Percentiles rank a stretch among this genome's conserved stretches.
These are phyloP conservation scores for Mortierella hygrophila DNA, from an alignment of 192 early-diverging fungal species.

Conservation along the genomic window DNA sequence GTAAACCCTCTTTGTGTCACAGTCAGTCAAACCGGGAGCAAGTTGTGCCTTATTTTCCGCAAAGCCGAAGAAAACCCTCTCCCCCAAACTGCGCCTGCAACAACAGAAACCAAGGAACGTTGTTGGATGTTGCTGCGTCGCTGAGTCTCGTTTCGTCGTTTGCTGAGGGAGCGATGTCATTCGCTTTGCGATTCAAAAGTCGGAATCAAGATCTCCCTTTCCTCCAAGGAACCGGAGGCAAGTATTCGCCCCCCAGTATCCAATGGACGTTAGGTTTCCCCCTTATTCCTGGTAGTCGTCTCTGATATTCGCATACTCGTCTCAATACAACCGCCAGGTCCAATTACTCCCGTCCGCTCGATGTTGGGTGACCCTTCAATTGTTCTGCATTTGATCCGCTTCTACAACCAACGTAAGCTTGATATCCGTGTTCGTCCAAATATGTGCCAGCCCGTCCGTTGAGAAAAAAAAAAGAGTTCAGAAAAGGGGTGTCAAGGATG, in stretches of 20 bases:
- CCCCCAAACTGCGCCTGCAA: neutral
- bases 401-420: neutral
- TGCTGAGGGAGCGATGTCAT: neutral
- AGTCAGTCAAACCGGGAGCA: neutral
- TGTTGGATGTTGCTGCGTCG: neutral
- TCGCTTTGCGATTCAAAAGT: neutral
- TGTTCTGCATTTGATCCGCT: neutral
- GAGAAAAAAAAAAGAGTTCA: neutral
- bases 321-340: too few relatives aligned
- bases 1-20: neutral
- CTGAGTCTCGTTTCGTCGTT: neutral
- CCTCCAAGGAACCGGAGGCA: neutral
- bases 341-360: too few relatives aligned
- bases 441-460: neutral
- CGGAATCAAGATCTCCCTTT: neutral
- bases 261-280: neutral
- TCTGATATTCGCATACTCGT: too few relatives aligned
- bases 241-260: neutral
- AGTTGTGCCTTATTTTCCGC: neutral
- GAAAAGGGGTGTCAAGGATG: neutral
- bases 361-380: too few relatives aligned
- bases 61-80: neutral
- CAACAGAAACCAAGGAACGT: neutral
- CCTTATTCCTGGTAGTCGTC: neutral
- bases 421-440: neutral